Conservation (phyloP, 2,329 filamentous ascomycete genomes). For the Monilinia vaccinii-corymbosi region DNA sequence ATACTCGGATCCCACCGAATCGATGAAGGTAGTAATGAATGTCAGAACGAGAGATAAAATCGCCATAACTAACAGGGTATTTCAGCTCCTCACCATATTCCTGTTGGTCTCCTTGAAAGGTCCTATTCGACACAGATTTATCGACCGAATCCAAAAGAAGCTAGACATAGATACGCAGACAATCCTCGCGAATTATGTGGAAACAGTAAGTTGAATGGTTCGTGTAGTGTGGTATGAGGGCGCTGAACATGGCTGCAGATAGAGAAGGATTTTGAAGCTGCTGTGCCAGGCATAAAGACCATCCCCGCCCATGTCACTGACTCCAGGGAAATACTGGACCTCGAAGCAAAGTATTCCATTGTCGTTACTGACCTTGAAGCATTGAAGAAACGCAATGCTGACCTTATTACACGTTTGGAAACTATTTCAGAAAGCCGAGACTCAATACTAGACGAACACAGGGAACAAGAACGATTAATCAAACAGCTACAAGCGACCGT, state of each 20-base stretch:
- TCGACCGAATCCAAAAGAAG: slow-evolving; percentile 35
- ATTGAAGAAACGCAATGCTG: slow-evolving; percentile 47
- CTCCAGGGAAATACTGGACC: slow-evolving; percentile 25
- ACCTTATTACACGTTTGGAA: slow-evolving; percentile 50
- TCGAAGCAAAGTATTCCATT: slow-evolving; percentile 40
- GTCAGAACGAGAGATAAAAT: background rate
- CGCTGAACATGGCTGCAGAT: background rate
- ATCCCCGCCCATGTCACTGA: no score
- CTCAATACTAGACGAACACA: slow-evolving; percentile 42
- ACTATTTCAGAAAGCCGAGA: slow-evolving; percentile 55
- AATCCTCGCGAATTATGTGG: slow-evolving; percentile 30
- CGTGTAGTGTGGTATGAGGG: background rate
- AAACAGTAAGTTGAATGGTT: slow-evolving; percentile 13
- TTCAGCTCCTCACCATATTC: slow-evolving; percentile 52
- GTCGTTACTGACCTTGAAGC: slow-evolving; percentile 41
- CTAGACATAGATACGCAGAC: slow-evolving; percentile 37
- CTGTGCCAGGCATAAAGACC: background rate
- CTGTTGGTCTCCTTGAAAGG: slow-evolving; percentile 54
- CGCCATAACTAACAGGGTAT: slow-evolving; percentile 19
- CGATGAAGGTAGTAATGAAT: slow-evolving; percentile 38
- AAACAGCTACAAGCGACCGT: slow-evolving; percentile 31
- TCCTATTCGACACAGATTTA: slow-evolving; percentile 45
- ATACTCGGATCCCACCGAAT: slow-evolving; percentile 44
- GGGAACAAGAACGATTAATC: slow-evolving; percentile 45
- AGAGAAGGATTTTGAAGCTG: slow-evolving; percentile 6